Conservation (phyloP, 2,329 filamentous ascomycete species). For the Bipolaris victoriae region DNA sequence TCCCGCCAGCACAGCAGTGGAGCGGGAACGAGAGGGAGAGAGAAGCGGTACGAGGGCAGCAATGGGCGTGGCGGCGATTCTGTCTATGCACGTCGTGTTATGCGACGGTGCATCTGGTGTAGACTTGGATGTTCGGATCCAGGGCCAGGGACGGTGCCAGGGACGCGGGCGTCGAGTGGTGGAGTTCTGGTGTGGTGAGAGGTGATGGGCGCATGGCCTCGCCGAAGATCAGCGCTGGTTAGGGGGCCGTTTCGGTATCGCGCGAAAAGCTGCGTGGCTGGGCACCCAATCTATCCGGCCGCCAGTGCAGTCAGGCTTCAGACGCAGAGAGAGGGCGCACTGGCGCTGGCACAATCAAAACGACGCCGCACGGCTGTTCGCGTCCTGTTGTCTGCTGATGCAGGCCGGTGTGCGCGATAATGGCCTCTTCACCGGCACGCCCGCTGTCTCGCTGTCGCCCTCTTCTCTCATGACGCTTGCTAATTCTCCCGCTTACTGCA, state of each 20-base stretch:
- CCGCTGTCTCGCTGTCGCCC: neutral
- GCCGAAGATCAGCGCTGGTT: conserved; percentile 29
- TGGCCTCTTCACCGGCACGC: neutral
- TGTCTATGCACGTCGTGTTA: conserved; percentile 29
- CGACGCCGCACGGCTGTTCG: neutral
- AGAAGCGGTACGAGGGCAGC: conserved; percentile 26
- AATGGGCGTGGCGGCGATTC: conserved; percentile 30
- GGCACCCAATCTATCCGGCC: conserved; percentile 25
- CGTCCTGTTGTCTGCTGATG: neutral
- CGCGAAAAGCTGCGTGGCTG: conserved; percentile 32
- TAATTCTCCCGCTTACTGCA: conserved; percentile 15
- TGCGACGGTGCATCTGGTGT: conserved; percentile 38
- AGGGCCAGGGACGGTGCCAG: conserved; percentile 34
- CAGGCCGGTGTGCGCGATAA: neutral
- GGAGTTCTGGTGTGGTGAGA: conserved; percentile 33
- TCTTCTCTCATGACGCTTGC: conserved; percentile 17
- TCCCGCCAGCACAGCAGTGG: conserved; percentile 36
- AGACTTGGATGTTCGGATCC: conserved; percentile 28
- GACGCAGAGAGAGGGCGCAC: neutral
- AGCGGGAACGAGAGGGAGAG: conserved; percentile 22
- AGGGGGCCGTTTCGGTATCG: conserved; percentile 32
- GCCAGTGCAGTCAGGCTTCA: conserved; percentile 6
- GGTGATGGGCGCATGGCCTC: conserved; percentile 34
- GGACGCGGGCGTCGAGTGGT: conserved; percentile 34
- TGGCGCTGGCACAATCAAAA: neutral